Evolutionary conservation across 1,284 basidiomycete genomes (phyloP), one percentile per base, ranked within the genome.

Genomic region (Xerocomus amazonicus): DNA sequence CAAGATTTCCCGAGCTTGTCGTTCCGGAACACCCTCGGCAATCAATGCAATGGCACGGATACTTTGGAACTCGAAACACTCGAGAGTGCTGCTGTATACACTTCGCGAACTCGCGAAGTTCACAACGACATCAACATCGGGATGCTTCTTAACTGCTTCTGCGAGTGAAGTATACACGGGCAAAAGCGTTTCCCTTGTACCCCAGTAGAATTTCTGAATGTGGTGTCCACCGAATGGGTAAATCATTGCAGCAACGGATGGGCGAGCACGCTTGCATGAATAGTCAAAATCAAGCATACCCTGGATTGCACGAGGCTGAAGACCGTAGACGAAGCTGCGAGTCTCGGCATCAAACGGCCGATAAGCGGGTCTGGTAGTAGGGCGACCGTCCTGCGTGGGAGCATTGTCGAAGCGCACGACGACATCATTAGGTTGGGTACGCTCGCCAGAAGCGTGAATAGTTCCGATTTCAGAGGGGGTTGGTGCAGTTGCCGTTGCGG

Each of bases 131-230:
- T 98, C 96, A 50, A 92, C 95, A 63, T 99, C 96, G 39, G 91
- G 83, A 77, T 97, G 96, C 80, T 97, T 99, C 73, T 84, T 80
- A 61, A 90, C 84, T 8, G 96, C 97, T 69, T 99, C 96, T 52
- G 82, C 85, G 59, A 98, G 80, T 55, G 84, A 87, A 28, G 96
- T 97, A 79, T 98, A 99, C 50, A 99, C 96, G 41, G 96, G 96
- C 37, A 99, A 84, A 41, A 99, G 86, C 1, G 95, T 97, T 80
- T 99, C 96, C 79, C 93, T 95, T 52, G 97, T 99, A 54, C 96
- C 96, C 96, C 96, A 99, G 82, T 99, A 95, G 81, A 97, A 97
- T 80, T 99, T 99, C 75, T 99, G 96, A 72, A 98, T 97, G 77
- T 98, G 96, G 76, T 98, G 96, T 31, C 96, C 96, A 69, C 96